phyloP scores from a whole-genome alignment of 768 basidiomycete species.

The Polyporus arcularius region DNA sequence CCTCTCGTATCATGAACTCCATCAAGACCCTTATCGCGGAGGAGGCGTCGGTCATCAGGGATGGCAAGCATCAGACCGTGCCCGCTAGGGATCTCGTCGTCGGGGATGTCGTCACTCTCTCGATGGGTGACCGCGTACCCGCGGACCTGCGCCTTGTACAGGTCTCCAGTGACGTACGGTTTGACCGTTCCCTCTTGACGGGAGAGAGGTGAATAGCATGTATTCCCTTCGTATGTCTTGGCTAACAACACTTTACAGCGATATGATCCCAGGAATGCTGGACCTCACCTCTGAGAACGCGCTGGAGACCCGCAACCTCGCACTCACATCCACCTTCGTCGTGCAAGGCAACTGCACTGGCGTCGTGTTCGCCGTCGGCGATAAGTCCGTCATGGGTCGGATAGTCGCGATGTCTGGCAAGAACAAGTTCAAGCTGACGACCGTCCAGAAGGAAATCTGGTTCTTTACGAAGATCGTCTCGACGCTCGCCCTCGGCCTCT shows the following conservation, averaged over 20 bases:
- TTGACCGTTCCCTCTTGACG: constrained; percentile 68
- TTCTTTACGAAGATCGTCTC: constrained; percentile 57
- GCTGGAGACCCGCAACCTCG: constrained; percentile 56
- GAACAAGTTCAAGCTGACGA: constrained; percentile 46
- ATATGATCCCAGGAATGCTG: constrained; percentile 46
- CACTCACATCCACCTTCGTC: constrained; percentile 56
- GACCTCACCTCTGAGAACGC: constrained; percentile 36
- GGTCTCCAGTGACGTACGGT: constrained; percentile 57
- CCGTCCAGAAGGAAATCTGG: constrained; percentile 49
- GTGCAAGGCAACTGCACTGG: constrained; percentile 51
- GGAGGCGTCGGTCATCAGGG: constrained; percentile 61
- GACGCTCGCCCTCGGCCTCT: constrained; percentile 40
- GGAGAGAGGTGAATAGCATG: constrained; percentile 47
- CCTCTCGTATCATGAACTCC: constrained; percentile 58
- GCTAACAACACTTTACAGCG: constrained; percentile 34
- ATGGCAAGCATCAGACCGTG: constrained; percentile 46
- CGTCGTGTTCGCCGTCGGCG: constrained; percentile 50
- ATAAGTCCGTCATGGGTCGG: constrained; percentile 47
- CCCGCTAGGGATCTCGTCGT: constrained; percentile 60
- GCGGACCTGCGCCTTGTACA: constrained; percentile 70
- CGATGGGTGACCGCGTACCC: constrained; percentile 68
- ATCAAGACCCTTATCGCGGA: constrained; percentile 69
- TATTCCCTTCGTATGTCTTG: constrained; percentile 21
- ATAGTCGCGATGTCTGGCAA: constrained; percentile 55
- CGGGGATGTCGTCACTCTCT: constrained; percentile 65